Conservation (phyloP, 2,329 filamentous ascomycete genomes). For the Hypoxylon sp. region DNA sequence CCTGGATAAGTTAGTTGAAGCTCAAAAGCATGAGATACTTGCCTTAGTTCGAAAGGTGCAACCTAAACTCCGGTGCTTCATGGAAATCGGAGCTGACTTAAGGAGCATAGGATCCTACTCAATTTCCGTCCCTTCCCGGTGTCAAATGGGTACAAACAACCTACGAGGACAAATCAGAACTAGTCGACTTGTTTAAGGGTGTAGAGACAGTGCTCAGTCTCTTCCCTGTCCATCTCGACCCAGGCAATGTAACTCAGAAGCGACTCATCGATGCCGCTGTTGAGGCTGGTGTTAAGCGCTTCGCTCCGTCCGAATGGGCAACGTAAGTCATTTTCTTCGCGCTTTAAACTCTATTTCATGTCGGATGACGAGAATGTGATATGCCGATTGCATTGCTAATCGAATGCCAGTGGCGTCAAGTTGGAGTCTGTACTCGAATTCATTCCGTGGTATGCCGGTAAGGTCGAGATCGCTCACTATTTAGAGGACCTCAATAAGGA, state of each 20-base stretch:
- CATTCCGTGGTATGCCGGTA: slow-evolving; percentile 58
- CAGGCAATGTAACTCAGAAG: slow-evolving; percentile 41
- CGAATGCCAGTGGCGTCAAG: slow-evolving; percentile 26
- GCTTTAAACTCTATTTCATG: not conserved
- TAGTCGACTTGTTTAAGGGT: slow-evolving; percentile 44
- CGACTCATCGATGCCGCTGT: slow-evolving; percentile 50
- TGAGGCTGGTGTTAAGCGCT: slow-evolving; percentile 45
- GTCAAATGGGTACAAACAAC: slow-evolving; percentile 35
- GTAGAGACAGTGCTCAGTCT: slow-evolving; percentile 50
- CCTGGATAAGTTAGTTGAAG: slow-evolving; percentile 33
- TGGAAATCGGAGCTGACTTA: slow-evolving; percentile 8
- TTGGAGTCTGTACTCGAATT: slow-evolving; percentile 28
- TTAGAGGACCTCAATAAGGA: slow-evolving; percentile 60
- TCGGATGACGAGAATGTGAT: not conserved
- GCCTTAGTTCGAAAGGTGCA: slow-evolving; percentile 34
- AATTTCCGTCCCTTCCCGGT: slow-evolving; percentile 33
- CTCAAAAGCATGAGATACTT: slow-evolving; percentile 39
- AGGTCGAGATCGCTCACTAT: slow-evolving; percentile 58
- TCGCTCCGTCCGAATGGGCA: slow-evolving; percentile 51
- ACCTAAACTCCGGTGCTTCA: not conserved
- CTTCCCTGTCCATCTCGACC: slow-evolving; percentile 45
- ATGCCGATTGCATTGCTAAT: slow-evolving; percentile 1
- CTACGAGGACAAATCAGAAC: slow-evolving; percentile 42
- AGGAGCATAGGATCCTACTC: slow-evolving; percentile 36
- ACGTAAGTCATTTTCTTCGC: slow-evolving; percentile 23